Evolutionary conservation across 306 rosid species (phyloP).

Genomic region (Purshia tridentata): DNA sequence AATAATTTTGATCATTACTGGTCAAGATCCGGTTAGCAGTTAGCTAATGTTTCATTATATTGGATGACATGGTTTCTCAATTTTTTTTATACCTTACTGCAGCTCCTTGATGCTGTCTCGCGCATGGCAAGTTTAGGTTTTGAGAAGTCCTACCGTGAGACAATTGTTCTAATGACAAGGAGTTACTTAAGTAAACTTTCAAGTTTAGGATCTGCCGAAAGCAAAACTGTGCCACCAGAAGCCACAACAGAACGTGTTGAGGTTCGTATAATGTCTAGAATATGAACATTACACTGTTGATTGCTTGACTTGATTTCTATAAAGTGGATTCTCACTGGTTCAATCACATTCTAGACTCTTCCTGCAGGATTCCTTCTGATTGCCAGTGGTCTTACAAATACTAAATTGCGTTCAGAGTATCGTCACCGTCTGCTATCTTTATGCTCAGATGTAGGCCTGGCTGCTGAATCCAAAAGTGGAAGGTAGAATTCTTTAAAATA

Average conservation of each 20-base stretch:
- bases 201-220: conserved; percentile 85
- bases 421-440: conserved; percentile 90
- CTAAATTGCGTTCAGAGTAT: conserved; percentile 75
- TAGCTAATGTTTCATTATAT: conserved; percentile 22
- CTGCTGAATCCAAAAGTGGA: conserved; percentile 99
- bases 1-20: neutral
- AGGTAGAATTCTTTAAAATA: conserved; percentile 52
- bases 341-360: conserved; percentile 92
- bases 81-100: conserved; percentile 32
- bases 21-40: neutral
- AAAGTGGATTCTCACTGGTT: conserved; percentile 81
- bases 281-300: conserved; percentile 33
- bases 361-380: conserved; percentile 93
- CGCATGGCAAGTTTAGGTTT: conserved; percentile 98
- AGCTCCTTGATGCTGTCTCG: conserved; percentile 97
- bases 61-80: conserved; percentile 19
- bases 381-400: conserved; percentile 72
- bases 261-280: conserved; percentile 50
- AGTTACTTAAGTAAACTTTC: conserved; percentile 91
- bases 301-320: conserved; percentile 40
- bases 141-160: conserved; percentile 97
- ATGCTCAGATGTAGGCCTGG: conserved; percentile 96
- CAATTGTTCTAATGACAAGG: conserved; percentile 94
- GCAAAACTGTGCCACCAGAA: conserved; percentile 84
- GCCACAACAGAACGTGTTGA: conserved; percentile 93